Conservation (phyloP, 1,284 basidiomycete species). For the Schizophyllum commune region DNA sequence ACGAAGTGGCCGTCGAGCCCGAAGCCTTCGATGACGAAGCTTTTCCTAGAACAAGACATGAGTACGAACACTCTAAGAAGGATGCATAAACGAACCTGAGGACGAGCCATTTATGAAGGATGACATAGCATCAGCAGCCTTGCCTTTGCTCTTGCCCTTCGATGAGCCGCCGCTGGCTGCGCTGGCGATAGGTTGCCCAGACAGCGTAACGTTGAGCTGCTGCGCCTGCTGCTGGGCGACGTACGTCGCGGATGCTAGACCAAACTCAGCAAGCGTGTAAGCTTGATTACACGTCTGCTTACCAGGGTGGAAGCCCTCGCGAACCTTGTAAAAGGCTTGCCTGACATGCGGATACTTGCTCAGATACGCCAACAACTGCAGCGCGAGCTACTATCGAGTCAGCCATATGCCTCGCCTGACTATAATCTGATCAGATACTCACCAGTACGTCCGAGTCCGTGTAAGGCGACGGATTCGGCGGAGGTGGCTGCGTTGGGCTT, state of each 20-base stretch:
- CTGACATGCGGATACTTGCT: constrained; percentile 98
- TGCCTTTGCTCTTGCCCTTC: constrained; percentile 35
- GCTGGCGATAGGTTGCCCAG: constrained; percentile 9
- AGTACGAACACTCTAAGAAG: too few relatives aligned
- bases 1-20: neutral
- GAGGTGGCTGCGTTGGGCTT: neutral
- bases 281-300: too few relatives aligned
- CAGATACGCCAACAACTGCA: constrained; percentile 93
- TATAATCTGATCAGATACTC: too few relatives aligned
- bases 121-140: constrained; percentile 3
- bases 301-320: constrained; percentile 68
- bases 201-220: constrained; percentile 9
- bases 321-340: constrained; percentile 90
- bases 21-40: constrained; percentile 1
- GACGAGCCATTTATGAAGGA: constrained; percentile 13
- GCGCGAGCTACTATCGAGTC: constrained; percentile 37
- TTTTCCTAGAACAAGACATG: neutral
- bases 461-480: constrained; percentile 1
- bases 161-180: constrained; percentile 25
- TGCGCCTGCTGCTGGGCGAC: constrained; percentile 4
- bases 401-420: too few relatives aligned
- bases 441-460: constrained; percentile 83
- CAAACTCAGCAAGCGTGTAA: too few relatives aligned
- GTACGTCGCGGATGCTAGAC: neutral
- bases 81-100: constrained; percentile 9